Conservation (phyloP, 2,329 filamentous ascomycete genomes). For the Arthroderma sp. region DNA sequence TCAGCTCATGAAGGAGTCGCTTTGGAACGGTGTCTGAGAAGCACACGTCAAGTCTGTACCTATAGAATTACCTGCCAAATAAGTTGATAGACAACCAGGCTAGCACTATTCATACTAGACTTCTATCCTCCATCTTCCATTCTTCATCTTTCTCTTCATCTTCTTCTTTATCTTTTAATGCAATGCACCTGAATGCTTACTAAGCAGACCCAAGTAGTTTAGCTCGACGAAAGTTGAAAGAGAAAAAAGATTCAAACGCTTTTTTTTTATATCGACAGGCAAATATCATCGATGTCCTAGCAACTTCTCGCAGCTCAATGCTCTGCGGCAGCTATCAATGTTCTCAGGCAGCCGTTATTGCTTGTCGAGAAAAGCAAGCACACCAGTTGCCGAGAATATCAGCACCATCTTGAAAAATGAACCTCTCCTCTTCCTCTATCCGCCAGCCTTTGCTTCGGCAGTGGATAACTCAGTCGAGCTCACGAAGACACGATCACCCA, state of each 20-base stretch:
- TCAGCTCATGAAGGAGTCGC: background rate
- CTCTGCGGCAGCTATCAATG: constrained; percentile 23
- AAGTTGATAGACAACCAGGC: background rate
- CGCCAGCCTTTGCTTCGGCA: constrained; percentile 28
- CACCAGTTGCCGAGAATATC: constrained; percentile 27
- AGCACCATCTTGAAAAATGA: constrained; percentile 26
- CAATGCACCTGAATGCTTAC: no score
- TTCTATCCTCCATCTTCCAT: background rate
- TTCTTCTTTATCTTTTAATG: background rate
- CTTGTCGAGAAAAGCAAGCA: constrained; percentile 30
- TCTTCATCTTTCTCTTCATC: background rate
- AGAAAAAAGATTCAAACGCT: background rate
- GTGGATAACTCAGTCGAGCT: constrained; percentile 8
- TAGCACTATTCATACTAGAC: background rate
- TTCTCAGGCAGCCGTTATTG: constrained; percentile 32
- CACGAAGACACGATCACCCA: background rate
- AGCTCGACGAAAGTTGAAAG: background rate
- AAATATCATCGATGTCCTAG: background rate
- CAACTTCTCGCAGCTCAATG: background rate
- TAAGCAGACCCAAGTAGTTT: background rate
- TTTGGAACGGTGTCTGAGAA: background rate
- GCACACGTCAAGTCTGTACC: background rate
- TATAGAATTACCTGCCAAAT: background rate
- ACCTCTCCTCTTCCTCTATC: constrained; percentile 37
- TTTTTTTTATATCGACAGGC: constrained; percentile 3